phyloP scores from a whole-genome alignment of 2,329 filamentous ascomycete species.

The Neophaeococcomyces aloes region DNA sequence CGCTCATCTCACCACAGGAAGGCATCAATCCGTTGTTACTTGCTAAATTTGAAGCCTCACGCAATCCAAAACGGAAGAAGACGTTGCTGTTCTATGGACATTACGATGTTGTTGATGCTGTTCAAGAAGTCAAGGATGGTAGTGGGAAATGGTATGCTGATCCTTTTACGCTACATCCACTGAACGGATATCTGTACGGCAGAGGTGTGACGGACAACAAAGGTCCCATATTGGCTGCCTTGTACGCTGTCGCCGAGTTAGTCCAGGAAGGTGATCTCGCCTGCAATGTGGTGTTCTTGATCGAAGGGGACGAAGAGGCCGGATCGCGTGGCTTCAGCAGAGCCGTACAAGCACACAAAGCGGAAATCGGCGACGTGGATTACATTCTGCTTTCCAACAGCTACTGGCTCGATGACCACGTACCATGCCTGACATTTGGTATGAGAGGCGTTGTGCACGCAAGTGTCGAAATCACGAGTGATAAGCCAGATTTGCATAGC shows the following conservation, averaged over 20 bases:
- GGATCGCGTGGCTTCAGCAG: conserved; percentile 85
- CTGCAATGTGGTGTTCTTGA: conserved; percentile 84
- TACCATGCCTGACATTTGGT: conserved; percentile 90
- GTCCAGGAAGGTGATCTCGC: conserved; percentile 71
- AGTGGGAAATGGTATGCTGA: conserved; percentile 64
- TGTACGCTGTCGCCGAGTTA: conserved; percentile 87
- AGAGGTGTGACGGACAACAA: conserved; percentile 98
- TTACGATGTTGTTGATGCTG: conserved; percentile 87
- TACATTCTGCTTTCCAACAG: conserved; percentile 94
- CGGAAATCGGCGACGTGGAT: conserved; percentile 78
- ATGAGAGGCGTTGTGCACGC: conserved; percentile 88
- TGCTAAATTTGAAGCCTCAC: conserved; percentile 61
- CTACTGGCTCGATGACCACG: conserved; percentile 95
- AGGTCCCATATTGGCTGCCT: conserved; percentile 82
- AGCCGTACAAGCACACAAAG: conserved; percentile 67
- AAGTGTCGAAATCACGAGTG: conserved; percentile 76
- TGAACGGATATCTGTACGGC: conserved; percentile 87
- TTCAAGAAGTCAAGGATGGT: conserved; percentile 35
- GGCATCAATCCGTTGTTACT: conserved; percentile 85
- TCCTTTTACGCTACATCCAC: conserved; percentile 78
- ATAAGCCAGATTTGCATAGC: conserved; percentile 80
- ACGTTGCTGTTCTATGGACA: conserved; percentile 95
- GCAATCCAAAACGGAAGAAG: conserved; percentile 41
- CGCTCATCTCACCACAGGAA: conserved; percentile 75
- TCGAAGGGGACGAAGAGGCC: conserved; percentile 94